Conservation (phyloP, 2,329 filamentous ascomycete species). For the Ilyonectria robusta region DNA sequence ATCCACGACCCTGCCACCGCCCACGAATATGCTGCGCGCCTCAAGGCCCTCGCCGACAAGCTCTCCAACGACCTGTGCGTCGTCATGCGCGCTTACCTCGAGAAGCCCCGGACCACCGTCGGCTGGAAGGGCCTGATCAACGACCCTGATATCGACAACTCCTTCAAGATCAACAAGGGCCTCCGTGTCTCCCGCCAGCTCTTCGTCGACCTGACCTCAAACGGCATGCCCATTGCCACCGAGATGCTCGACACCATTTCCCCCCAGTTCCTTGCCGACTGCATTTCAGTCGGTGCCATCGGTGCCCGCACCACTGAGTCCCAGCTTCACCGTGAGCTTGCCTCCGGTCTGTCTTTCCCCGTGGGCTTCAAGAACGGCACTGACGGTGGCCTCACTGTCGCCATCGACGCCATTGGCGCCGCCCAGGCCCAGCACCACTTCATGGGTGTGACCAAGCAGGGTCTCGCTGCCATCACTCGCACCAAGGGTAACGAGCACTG, state of each 20-base stretch:
- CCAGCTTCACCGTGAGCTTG: conserved; percentile 95
- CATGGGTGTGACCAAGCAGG: conserved; percentile 98
- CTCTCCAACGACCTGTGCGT: conserved; percentile 88
- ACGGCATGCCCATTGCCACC: conserved; percentile 93
- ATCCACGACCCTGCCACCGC: conserved; percentile 94
- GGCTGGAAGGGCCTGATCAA: conserved; percentile 99
- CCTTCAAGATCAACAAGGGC: conserved; percentile 99
- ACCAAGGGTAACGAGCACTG: conserved; percentile 96
- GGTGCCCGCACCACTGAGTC: conserved; percentile 97
- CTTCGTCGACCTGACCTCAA: conserved; percentile 89
- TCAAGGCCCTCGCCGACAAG: conserved; percentile 84
- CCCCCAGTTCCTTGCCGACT: conserved; percentile 95
- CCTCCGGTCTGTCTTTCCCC: conserved; percentile 94
- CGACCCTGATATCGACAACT: conserved; percentile 97
- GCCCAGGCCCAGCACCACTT: conserved; percentile 93
- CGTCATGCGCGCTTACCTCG: conserved; percentile 98
- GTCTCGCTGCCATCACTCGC: conserved; percentile 92
- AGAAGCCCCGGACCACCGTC: conserved; percentile 98
- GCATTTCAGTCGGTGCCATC: conserved; percentile 95
- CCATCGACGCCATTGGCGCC: conserved; percentile 95
- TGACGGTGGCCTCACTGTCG: conserved; percentile 90
- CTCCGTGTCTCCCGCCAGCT: conserved; percentile 92
- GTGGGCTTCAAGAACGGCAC: conserved; percentile 99
- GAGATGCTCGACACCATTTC: conserved; percentile 99
- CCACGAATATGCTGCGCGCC: conserved; percentile 86